Base-by-base conservation (phyloP, 331 rosid genomes). In the Spiraea crenata region DNA sequence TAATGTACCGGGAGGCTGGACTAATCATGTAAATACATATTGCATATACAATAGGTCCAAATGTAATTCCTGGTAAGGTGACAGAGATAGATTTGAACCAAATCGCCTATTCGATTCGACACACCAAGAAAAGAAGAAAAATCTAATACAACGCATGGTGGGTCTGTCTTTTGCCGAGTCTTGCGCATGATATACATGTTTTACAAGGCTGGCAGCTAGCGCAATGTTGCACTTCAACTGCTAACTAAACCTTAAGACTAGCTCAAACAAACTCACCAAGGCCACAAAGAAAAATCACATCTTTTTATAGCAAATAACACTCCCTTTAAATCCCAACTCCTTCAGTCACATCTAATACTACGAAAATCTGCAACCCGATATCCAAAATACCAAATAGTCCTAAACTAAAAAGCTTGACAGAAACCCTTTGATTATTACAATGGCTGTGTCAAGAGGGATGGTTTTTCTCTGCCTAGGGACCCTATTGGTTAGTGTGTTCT, bases 361-460 rank as follows among this genome's bases (percentile, higher is more conserved):
- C 25, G 54, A 39, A 67, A 35, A 66, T 31, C 65, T 48, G 12
- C 60, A 40, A 38, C 57, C 19, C 11, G 13, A 10, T 46, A 52
- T 25, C 55, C 8, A 0, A 69, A 69, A 0, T 16, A 15, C 56
- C 11, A 0, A 9, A 34, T 16, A 47, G 31, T n/a, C 7, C 4
- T 46, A 44, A 38, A n/a, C 42, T 0, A 37, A 35, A 46, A 38
- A 38, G 8, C 57, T 67, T n/a, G 44, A 47, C 20, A 56, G 35
- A 37, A 2, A 17, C 35, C 45, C 20, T 34, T 45, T 9, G 3
- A 44, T 58, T 8, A 42, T 38, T 5, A 41, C 25, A 63, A 82
- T 77, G 85, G 61, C 78, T 2, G 51, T 49, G 12, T 79, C 82
- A 5, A 73, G 83, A 77, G 56, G 74, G 40, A 31, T 54, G 20